Conservation (phyloP, 495 filamentous ascomycete genomes). For the Glarea lozoyensis region DNA sequence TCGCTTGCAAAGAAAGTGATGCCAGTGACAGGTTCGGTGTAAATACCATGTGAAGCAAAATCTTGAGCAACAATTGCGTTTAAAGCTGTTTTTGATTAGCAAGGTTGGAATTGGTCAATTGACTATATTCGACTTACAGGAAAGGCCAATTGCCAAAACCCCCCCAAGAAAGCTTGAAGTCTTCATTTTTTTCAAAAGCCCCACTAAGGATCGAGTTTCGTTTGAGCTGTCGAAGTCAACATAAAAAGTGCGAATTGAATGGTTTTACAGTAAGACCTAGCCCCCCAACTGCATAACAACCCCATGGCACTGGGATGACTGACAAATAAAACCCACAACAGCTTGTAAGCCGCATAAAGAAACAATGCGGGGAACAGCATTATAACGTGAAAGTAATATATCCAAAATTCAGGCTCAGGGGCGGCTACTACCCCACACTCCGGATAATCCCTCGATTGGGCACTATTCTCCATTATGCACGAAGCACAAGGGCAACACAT, state of each 20-base stretch:
- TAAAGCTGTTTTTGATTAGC: conserved; percentile 4
- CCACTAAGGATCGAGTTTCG: conserved; percentile 9
- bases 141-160: conserved; percentile 8
- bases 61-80: conserved; percentile 13
- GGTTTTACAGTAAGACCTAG: neutral
- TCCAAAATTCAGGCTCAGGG: too few species aligned
- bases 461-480: too few species aligned
- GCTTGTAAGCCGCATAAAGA: conserved; percentile 4
- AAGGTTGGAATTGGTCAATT: neutral
- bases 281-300: neutral
- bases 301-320: neutral
- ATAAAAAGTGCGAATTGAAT: neutral
- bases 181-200: conserved; percentile 13
- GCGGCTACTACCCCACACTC: too few species aligned
- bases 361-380: conserved; percentile 15
- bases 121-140: conserved; percentile 9
- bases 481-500: too few species aligned
- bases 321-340: neutral
- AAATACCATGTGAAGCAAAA: conserved; percentile 12
- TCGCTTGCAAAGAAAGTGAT: conserved; percentile 17
- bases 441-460: too few species aligned
- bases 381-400: too few species aligned
- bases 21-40: conserved; percentile 17
- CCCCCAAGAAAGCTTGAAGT: conserved; percentile 8
- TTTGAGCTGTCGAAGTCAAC: neutral